A percentile compares a stretch with the other conserved stretches of the same genome.
These are phyloP conservation scores for Pouteria campechiana DNA, from an alignment of 179 eudicot species.

Conservation along the genomic window DNA sequence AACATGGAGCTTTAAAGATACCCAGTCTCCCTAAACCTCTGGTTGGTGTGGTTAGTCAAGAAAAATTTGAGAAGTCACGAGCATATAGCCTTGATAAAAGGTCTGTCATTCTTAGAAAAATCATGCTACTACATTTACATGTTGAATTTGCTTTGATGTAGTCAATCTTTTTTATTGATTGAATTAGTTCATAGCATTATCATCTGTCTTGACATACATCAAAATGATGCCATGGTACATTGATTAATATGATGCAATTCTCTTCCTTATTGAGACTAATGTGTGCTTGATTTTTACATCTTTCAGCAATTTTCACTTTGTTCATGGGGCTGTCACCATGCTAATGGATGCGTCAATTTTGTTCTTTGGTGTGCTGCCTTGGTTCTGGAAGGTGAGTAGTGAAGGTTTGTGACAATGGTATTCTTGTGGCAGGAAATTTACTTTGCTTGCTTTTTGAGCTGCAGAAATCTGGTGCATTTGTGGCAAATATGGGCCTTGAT, in stretches of 20 bases:
- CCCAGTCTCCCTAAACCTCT: constrained; percentile 77
- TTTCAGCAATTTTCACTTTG: constrained; percentile 85
- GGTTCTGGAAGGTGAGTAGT: constrained; percentile 83
- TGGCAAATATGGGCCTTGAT: constrained; percentile 47
- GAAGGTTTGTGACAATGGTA: background rate
- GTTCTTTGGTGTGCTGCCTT: constrained; percentile 66
- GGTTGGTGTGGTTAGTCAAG: constrained; percentile 77
- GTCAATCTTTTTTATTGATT: too few relatives aligned
- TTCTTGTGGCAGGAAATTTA: background rate
- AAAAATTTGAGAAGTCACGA: constrained; percentile 85
- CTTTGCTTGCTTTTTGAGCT: background rate
- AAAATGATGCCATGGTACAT: too few relatives aligned
- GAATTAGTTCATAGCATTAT: too few relatives aligned
- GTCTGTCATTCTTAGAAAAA: constrained; percentile 23
- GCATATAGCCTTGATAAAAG: constrained; percentile 96
- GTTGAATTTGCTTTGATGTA: background rate
- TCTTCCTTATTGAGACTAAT: background rate
- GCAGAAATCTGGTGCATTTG: constrained; percentile 61
- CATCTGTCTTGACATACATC: too few relatives aligned
- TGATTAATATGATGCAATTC: too few relatives aligned
- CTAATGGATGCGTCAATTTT: constrained; percentile 80
- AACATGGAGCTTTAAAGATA: constrained; percentile 70
- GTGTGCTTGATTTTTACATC: background rate
- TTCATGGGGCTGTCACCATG: constrained; percentile 74
- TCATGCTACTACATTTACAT: background rate